A percentile compares a stretch with the other conserved stretches of the same genome.
phyloP scores from a whole-genome alignment of 164 flowering plant genomes.

The Aristolochia californica region DNA sequence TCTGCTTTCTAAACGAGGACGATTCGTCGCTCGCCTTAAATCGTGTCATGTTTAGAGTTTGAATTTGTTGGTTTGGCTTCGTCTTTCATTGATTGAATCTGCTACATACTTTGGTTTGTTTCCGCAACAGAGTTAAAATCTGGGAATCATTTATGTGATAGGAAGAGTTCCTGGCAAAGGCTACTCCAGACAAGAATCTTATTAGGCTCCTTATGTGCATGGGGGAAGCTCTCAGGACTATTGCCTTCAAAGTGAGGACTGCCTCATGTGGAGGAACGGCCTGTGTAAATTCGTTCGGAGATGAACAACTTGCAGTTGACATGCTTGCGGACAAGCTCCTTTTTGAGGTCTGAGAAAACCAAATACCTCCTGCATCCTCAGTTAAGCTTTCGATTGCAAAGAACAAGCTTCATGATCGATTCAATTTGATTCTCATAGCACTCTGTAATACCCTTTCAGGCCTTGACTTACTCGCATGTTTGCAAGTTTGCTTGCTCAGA shows the following conservation, averaged over 20 bases:
- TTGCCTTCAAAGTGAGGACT: constrained; percentile 86
- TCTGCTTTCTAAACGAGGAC: too few relatives aligned
- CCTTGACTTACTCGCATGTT: constrained; percentile 76
- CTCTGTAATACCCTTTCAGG: constrained; percentile 27
- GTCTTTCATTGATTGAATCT: too few relatives aligned
- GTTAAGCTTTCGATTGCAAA: too few relatives aligned
- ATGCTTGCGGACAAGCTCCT: constrained; percentile 88
- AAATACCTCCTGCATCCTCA: too few relatives aligned
- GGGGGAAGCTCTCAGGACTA: constrained; percentile 96
- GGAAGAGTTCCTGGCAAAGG: constrained; percentile 84
- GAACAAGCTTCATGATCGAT: too few relatives aligned
- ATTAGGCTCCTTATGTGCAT: constrained; percentile 74
- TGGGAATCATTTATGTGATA: constrained; percentile 9
- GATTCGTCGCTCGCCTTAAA: too few relatives aligned
- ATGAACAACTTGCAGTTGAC: constrained; percentile 97
- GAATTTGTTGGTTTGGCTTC: too few relatives aligned
- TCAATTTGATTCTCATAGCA: too few relatives aligned
- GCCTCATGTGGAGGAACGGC: constrained; percentile 98
- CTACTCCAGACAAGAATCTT: constrained; percentile 86
- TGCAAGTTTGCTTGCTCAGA: constrained; percentile 99
- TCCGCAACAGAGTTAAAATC: background rate
- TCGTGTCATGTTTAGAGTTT: too few relatives aligned
- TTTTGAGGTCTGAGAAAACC: constrained; percentile 50
- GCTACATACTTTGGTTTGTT: background rate
- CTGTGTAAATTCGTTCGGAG: constrained; percentile 92